These are phyloP conservation scores for Ceratobasidium sp. DNA, from an alignment of 1,284 basidiomycete species.

Conservation along the genomic window DNA sequence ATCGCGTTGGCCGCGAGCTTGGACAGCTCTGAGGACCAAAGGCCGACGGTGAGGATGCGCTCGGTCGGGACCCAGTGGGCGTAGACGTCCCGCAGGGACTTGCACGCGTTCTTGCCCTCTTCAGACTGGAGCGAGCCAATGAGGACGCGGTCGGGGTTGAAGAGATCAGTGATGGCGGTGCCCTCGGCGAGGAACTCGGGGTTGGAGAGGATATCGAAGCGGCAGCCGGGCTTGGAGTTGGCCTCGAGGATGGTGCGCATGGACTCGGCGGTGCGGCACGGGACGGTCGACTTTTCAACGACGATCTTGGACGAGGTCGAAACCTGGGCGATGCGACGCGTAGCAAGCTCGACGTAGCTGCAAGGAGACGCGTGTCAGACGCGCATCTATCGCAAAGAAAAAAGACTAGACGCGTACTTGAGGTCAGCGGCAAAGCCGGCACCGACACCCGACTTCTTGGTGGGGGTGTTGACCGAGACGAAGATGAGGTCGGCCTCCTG, in stretches of 20 bases:
- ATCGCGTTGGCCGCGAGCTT: slow-evolving; percentile 98
- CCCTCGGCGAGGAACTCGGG: slow-evolving; percentile 99
- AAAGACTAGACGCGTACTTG: slow-evolving; percentile 68
- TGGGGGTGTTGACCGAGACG: slow-evolving; percentile 95
- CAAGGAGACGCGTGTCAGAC: slow-evolving; percentile 36
- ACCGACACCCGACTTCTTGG: slow-evolving; percentile 97
- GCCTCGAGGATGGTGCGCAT: slow-evolving; percentile 99
- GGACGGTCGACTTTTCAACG: slow-evolving; percentile 99
- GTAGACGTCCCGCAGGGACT: slow-evolving; percentile 83
- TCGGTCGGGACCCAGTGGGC: slow-evolving; percentile 95
- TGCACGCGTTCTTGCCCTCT: slow-evolving; percentile 85
- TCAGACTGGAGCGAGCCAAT: slow-evolving; percentile 93
- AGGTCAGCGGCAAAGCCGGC: slow-evolving; percentile 98
- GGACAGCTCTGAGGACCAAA: slow-evolving; percentile 98
- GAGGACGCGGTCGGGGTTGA: slow-evolving; percentile 92
- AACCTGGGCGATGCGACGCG: slow-evolving; percentile 93
- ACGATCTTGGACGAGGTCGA: slow-evolving; percentile 96
- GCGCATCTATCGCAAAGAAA: slow-evolving; percentile 28
- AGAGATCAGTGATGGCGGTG: slow-evolving; percentile 91
- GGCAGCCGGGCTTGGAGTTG: slow-evolving; percentile 90
- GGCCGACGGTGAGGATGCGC: slow-evolving; percentile 90
- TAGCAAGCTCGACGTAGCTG: slow-evolving; percentile 96
- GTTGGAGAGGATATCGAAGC: slow-evolving; percentile 99
- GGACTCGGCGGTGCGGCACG: slow-evolving; percentile 96
- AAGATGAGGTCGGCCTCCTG: slow-evolving; percentile 92